Evolutionary conservation across 1,139 yeast species (phyloP), one percentile per base, ranked within the genome.

Genomic region (Saccharomyces hybrid): DNA sequence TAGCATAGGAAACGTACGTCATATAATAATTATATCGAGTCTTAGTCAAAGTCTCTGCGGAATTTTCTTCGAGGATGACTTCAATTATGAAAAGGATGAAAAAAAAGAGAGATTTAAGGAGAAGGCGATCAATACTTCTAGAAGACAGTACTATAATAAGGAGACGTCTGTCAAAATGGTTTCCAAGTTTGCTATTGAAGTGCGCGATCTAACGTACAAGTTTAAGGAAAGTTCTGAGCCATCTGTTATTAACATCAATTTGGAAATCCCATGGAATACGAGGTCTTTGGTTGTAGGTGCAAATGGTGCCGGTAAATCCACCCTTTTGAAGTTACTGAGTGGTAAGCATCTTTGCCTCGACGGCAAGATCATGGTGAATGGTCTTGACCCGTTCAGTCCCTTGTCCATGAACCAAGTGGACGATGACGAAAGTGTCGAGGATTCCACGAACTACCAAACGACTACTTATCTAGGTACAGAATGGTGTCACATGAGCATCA

Each of bases 281-380:
- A 79, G 96, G 57, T 82, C 91, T 23, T 75, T 93, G 50, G 71
- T 93, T 11, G 78, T 93, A 44, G 99, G 99, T 0, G 96, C 98
- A 30, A 93, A 93, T 66, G 99, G 99, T 25, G 98, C 99, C 1
- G 99, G 99, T 5, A 93, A 93, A 70, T 88, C 97, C 1, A 93
- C 99, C 0, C 71, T 93, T 50, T 76, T 93, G 59, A 82, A 84
- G 65, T 79, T 93, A 13, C 74, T 93, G 32, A 96, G 98, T 0
- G 99, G 99, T 7, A 93, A 91, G 66, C 89, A 95, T 2, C 77
- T 93, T 57, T 86, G 95, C 58, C 82, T 84, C 54, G 75, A 79
- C 32, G 97, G 97, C 0, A 72, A 77, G 27, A 75, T 85, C 48
- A 52, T 60, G 14, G 78, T 93, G 20, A 88, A 89, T 44, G 97